Percentiles rank a stretch among this genome's conserved stretches.
phyloP scores from a whole-genome alignment of 2,329 filamentous ascomycete genomes.

The Podosphaera fusca region DNA sequence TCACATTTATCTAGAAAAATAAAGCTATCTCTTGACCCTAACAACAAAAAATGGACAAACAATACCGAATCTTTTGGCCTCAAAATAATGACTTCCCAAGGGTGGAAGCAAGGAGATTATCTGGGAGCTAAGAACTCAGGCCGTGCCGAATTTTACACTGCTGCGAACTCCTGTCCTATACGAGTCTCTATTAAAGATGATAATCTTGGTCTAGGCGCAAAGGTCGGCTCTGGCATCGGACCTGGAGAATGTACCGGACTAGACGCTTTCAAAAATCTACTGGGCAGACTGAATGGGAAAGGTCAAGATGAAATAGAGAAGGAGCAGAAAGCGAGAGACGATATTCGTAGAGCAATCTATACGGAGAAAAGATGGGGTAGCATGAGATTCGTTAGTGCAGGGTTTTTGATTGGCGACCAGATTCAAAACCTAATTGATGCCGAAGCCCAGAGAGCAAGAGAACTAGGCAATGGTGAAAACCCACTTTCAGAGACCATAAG shows the following conservation, averaged over 20 bases:
- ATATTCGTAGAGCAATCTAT: conserved; percentile 50
- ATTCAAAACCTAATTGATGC: conserved; percentile 24
- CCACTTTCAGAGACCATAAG: too few relatives aligned
- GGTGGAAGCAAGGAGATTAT: conserved; percentile 69
- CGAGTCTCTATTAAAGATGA: conserved; percentile 74
- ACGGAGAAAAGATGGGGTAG: conserved; percentile 53
- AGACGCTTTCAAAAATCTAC: conserved; percentile 62
- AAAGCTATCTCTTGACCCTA: conserved; percentile 76
- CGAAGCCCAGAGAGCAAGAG: conserved; percentile 15
- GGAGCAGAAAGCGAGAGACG: conserved; percentile 43
- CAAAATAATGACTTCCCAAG: conserved; percentile 66
- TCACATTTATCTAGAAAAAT: conserved; percentile 23
- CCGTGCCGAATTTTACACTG: conserved; percentile 54
- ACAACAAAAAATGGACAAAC: conserved; percentile 82
- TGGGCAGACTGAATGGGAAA: conserved; percentile 79
- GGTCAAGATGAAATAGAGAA: conserved; percentile 47
- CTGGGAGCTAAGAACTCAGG: conserved; percentile 57
- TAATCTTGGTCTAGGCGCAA: conserved; percentile 70
- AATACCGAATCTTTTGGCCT: conserved; percentile 70
- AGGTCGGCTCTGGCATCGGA: conserved; percentile 39
- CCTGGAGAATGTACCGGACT: conserved; percentile 61
- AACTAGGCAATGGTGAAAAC: conserved; percentile 8
- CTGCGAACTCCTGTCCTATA: conserved; percentile 67
- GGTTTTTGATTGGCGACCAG: conserved; percentile 38
- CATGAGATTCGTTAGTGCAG: conserved; percentile 75